phyloP scores from a whole-genome alignment of 108 stramenopile species.

The Parietichytrium sp. region DNA sequence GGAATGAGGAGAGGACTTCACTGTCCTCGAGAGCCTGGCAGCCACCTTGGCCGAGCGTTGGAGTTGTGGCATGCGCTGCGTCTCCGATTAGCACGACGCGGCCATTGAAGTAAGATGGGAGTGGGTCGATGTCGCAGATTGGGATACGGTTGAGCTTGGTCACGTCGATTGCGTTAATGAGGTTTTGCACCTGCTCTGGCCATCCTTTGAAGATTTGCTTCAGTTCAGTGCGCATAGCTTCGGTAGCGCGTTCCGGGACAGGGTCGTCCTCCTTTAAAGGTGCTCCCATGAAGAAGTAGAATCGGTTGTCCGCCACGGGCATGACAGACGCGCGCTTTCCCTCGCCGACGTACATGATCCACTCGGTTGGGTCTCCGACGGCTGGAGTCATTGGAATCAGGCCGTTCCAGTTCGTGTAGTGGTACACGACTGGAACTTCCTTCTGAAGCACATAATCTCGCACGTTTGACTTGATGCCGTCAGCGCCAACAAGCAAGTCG shows the following conservation, averaged over 20 bases:
- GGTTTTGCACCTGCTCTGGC: not conserved
- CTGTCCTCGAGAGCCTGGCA: slow-evolving; percentile 39
- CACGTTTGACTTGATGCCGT: not conserved
- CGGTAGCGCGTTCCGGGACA: not conserved
- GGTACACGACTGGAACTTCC: not conserved
- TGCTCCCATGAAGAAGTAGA: slow-evolving; percentile 34
- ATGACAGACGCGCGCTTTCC: slow-evolving; percentile 28
- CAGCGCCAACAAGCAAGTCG: slow-evolving; percentile 25
- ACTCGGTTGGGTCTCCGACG: not conserved
- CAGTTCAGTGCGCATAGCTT: slow-evolving; percentile 27
- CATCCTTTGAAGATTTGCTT: slow-evolving; percentile 32
- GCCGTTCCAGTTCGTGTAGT: slow-evolving; percentile 38
- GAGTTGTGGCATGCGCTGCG: slow-evolving; percentile 16
- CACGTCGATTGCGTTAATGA: slow-evolving; percentile 27
- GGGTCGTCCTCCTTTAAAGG: slow-evolving; percentile 19
- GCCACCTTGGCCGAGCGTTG: slow-evolving; percentile 30
- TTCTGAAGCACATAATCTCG: slow-evolving; percentile 2
- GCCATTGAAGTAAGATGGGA: not conserved
- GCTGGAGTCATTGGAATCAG: not conserved
- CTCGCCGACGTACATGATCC: slow-evolving; percentile 39
- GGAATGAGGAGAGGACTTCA: slow-evolving; percentile 15
- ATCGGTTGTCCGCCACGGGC: slow-evolving; percentile 18
- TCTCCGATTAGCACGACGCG: slow-evolving; percentile 9
- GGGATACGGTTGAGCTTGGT: not conserved
- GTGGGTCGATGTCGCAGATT: slow-evolving; percentile 34